Evolutionary conservation across 495 filamentous ascomycete genomes (phyloP).

Genomic region (Pyronema omphalodes): DNA sequence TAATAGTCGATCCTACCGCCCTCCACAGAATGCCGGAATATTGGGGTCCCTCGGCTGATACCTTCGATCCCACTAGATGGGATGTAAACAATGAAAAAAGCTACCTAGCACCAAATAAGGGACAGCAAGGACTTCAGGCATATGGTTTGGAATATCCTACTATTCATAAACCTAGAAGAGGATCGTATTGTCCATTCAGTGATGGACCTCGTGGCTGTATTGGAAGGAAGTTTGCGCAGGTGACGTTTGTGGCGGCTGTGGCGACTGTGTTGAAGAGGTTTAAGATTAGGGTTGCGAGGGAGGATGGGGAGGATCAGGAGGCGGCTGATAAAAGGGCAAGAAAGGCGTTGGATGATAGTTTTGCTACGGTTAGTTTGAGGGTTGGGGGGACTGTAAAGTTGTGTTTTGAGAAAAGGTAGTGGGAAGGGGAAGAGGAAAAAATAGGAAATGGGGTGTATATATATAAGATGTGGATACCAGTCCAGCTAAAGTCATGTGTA

Average conservation of each 20-base stretch:
- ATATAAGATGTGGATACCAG: too few relatives aligned
- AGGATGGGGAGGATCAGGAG: slow-evolving; percentile 27
- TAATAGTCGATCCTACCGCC: slow-evolving; percentile 6
- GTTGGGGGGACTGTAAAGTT: not conserved
- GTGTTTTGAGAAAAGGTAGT: not conserved
- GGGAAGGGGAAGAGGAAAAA: not conserved
- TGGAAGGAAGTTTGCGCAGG: slow-evolving; percentile 55
- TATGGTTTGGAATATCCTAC: not conserved
- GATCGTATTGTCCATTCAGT: slow-evolving; percentile 46
- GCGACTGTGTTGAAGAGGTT: slow-evolving; percentile 45
- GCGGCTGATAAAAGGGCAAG: not conserved
- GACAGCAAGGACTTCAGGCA: not conserved
- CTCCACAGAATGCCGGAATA: slow-evolving; percentile 29
- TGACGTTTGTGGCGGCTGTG: slow-evolving; percentile 52
- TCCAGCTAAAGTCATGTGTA: too few relatives aligned
- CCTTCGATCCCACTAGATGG: slow-evolving; percentile 22
- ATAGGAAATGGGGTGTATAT: too few relatives aligned
- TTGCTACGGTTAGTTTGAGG: not conserved
- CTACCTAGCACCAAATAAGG: not conserved
- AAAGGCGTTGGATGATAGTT: not conserved
- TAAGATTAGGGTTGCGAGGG: slow-evolving; percentile 44
- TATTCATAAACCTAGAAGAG: not conserved
- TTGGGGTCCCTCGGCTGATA: slow-evolving; percentile 27
- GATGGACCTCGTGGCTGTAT: slow-evolving; percentile 53
- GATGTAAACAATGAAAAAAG: not conserved